These are phyloP conservation scores for Lactarius tabidus DNA, from an alignment of 768 basidiomycete genomes.

Conservation along the genomic window DNA sequence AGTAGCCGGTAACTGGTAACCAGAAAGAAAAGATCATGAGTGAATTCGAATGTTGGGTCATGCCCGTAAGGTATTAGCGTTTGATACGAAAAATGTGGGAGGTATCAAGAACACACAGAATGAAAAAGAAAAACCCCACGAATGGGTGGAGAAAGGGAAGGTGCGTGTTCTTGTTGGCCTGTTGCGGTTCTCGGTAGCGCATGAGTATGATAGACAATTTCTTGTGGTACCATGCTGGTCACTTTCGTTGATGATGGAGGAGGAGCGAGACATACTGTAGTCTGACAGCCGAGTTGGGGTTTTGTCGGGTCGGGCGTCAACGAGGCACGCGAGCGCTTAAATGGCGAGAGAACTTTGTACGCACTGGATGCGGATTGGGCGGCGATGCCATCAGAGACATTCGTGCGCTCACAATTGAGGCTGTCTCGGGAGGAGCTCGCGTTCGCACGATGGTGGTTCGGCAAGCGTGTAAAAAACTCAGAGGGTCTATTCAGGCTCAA, in stretches of 20 bases:
- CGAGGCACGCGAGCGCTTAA: conserved; percentile 23
- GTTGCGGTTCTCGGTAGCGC: conserved; percentile 27
- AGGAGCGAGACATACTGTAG: conserved; percentile 20
- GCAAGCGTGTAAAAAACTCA: conserved; percentile 50
- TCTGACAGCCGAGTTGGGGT: conserved; percentile 22
- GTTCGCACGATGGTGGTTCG: conserved; percentile 29
- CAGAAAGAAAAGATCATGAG: neutral
- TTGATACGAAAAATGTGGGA: neutral
- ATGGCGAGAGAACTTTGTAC: conserved; percentile 30
- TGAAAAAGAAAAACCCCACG: neutral
- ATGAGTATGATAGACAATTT: conserved; percentile 37
- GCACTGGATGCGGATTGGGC: conserved; percentile 27
- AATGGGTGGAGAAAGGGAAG: conserved; percentile 31
- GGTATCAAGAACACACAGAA: neutral
- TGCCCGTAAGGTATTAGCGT: neutral
- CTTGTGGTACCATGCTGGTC: conserved; percentile 9
- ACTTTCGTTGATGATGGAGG: neutral
- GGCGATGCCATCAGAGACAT: neutral
- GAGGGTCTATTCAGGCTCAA: conserved; percentile 78
- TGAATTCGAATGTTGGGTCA: neutral
- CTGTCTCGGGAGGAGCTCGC: conserved; percentile 23
- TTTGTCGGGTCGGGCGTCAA: conserved; percentile 21
- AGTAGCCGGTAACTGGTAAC: neutral
- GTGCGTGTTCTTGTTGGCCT: conserved; percentile 30
- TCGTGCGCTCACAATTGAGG: conserved; percentile 15